Evolutionary conservation across 345 rosid genomes (phyloP), one percentile per base, ranked within the genome.

Genomic region (Citrus sp.): DNA sequence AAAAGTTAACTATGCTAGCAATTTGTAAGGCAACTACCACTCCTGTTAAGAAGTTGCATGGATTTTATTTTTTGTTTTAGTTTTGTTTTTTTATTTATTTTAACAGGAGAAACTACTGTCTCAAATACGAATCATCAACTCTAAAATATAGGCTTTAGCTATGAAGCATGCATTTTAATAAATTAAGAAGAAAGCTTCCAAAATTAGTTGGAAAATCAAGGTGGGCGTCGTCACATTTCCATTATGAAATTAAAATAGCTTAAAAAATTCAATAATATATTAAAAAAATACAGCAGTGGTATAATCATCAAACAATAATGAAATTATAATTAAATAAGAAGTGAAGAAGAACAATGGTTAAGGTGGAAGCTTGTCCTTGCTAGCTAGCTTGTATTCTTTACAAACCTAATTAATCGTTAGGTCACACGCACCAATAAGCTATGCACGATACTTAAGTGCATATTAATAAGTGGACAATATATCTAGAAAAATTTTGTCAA

Each of bases 121-220:
- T 34, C 6, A 35, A 25, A 24, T 10, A 25, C 5, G 7, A 70
- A 55, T 55, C n/a, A 22, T 7, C 10, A 35, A 12, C 6, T 6
- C 34, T 16, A 35, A 60, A 38, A 40, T 38, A 9, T 16, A 27
- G 40, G 3, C 24, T 6, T 18, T 4, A 6, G 32, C 28, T 7
- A 8, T 4, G 35, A 73, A 37, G 54, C 67, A 74, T 16, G 8
- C 21, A 18, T 32, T 64, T 38, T 25, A 38, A 73, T 24, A 6
- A 42, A 42, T 2, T 27, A 42, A 58, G 7, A 55, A 51, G 61
- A 70, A 51, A 51, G 37, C 58, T 27, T 60, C 56, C 58, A 74
- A 74, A 60, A 60, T 46, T 61, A 8, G 77, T 42, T 74, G 37
- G 77, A 70, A 56, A 61, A 40, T 60, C 25, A 27, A 38, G 67